Conservation (phyloP, 495 filamentous ascomycete species). For the Parathielavia hyrcaniae region DNA sequence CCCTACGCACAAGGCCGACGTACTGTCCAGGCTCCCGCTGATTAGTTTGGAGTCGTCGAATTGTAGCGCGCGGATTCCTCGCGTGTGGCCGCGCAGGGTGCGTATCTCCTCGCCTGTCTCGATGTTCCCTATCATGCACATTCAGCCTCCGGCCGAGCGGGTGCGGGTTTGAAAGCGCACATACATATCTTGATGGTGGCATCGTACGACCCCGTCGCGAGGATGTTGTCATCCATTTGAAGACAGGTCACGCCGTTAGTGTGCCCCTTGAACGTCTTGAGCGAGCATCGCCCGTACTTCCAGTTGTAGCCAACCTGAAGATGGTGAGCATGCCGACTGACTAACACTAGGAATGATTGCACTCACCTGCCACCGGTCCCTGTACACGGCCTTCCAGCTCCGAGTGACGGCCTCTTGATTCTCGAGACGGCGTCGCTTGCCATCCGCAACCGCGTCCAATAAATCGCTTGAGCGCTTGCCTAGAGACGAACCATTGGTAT, state of each 20-base stretch:
- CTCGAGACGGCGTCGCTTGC: slow-evolving; percentile 48
- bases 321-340: neutral
- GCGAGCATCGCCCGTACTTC: slow-evolving; percentile 85
- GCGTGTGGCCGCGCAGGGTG: slow-evolving; percentile 72
- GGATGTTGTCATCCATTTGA: slow-evolving; percentile 88
- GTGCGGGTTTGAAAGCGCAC: neutral
- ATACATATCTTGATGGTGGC: slow-evolving; percentile 83
- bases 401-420: slow-evolving; percentile 41
- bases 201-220: slow-evolving; percentile 94
- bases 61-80: slow-evolving; percentile 79
- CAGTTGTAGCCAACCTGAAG: slow-evolving; percentile 83
- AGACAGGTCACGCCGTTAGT: slow-evolving; percentile 93
- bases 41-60: slow-evolving; percentile 76
- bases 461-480: slow-evolving; percentile 33
- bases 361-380: slow-evolving; percentile 32
- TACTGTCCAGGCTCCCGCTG: slow-evolving; percentile 33
- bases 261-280: slow-evolving; percentile 78
- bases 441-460: slow-evolving; percentile 27
- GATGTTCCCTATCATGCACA: slow-evolving; percentile 54
- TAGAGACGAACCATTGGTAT: neutral
- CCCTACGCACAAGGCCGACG: neutral
- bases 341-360: slow-evolving; percentile 4
- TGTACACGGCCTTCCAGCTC: slow-evolving; percentile 75
- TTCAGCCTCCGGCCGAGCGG: slow-evolving; percentile 1
- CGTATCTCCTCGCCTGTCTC: slow-evolving; percentile 78